Percentiles rank a stretch among this genome's conserved stretches.
phyloP scores from a whole-genome alignment of 805 yeast species.

The Saturnispora kantuleensis region DNA sequence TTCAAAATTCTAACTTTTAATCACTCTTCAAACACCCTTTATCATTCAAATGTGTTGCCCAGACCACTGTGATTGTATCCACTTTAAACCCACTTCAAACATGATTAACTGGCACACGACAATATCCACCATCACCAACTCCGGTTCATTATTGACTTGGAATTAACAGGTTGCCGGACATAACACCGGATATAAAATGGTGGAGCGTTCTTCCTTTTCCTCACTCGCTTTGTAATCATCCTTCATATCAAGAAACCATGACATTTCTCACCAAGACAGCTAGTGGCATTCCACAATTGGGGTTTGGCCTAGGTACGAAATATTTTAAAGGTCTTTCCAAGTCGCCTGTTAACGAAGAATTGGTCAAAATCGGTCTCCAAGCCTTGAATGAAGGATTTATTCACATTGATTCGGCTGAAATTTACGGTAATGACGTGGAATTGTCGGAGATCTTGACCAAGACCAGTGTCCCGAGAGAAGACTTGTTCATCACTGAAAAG shows the following conservation, averaged over 20 bases:
- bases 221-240: too few relatives aligned
- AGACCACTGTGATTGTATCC: too few relatives aligned
- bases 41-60: too few relatives aligned
- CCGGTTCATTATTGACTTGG: too few relatives aligned
- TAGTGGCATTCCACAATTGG: constrained; percentile 29
- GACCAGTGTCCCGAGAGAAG: constrained; percentile 31
- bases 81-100: too few relatives aligned
- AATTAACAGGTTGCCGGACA: too few relatives aligned
- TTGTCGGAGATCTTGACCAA: constrained; percentile 35
- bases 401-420: constrained; percentile 61
- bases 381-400: constrained; percentile 46
- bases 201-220: too few relatives aligned
- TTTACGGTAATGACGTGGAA: constrained; percentile 49
- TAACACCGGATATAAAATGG: too few relatives aligned
- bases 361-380: constrained; percentile 34
- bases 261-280: background rate
- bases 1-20: too few relatives aligned
- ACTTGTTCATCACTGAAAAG: constrained; percentile 52
- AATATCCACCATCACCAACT: too few relatives aligned
- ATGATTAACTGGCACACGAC: too few relatives aligned
- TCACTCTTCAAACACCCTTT: too few relatives aligned
- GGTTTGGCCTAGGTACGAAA: constrained; percentile 46
- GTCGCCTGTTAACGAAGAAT: constrained; percentile 29
- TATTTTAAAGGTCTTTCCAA: constrained; percentile 33
- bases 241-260: background rate